Base-by-base conservation (phyloP, 441 rosid species). In the Erodium moschatum region DNA sequence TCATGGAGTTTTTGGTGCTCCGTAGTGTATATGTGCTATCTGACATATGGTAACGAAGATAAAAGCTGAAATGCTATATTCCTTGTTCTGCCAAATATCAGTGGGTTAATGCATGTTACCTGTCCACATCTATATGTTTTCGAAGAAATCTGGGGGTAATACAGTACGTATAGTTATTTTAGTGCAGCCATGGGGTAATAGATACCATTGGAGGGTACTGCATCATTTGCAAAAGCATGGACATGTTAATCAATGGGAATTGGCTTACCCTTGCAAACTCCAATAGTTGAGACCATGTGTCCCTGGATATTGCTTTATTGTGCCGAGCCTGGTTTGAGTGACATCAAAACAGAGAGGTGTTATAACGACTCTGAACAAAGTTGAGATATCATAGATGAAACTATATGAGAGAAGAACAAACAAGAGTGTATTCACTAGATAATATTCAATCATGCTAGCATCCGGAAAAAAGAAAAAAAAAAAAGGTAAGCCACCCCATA, bases 251-350 rank as follows among this genome's bases (percentile, higher is more conserved):
- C 48, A 16, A 0, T 5, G 15, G 33, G 31, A 24, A 61, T 21
- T 19, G 56, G 64, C 75, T 81, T 81, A 88, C 95, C 86, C 86
- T 82, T 21, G 85, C 83, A 74, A 90, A 90, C 78, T 88, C 97
- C 84, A 89, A 75, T 12, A 92, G 90, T 73, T 92, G 97, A 76
- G 94, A 80, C 98, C 98, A 92, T 56, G 97, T 92, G 78, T 92
- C 98, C 82, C 88, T 79, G 2, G 98, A 89, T 75, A 92, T 92
- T 27, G 97, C 98, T 83, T 92, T 92, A 77, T 92, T 92, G 78
- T 85, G 87, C 69, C 83, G 86, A 75, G 92, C 92, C 97, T 92
- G 84, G 58, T 69, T 69, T 54, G 56, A 76, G 16, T 16, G 56
- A 63, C 70, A 74, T 15, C 61, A 68, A 50, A 75, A 76, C 44